Percentiles rank a stretch among this genome's conserved stretches.
Conservation (phyloP, 176 grass and related monocot species). For the sorghum (Sorghum bicolor) region Sorghum_bicolor_NCBIv3 NC_012874.2:1191001-1191500, state of each 20-base stretch:
- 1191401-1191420: conserved; percentile 99
- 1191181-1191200: not conserved
- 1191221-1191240: not conserved
- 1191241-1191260: not conserved
- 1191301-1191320: conserved; percentile 9
- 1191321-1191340: not conserved
- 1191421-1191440: conserved; percentile 83
- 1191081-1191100: conserved; percentile 67
- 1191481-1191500: conserved; percentile 87
- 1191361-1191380: conserved; percentile 2
- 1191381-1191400: conserved; percentile 18
- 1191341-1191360: not conserved
- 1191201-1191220: not conserved
- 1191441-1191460: conserved; percentile 75
- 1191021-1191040: conserved; percentile 39
- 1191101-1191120: conserved; percentile 89
- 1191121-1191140: conserved; percentile 43
- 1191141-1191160: conserved; percentile 51
- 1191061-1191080: conserved; percentile 70
- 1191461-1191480: conserved; percentile 97
- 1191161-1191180: conserved; percentile 1
- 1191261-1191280: not conserved
- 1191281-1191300: not conserved
- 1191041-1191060: conserved; percentile 93
- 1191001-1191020: not conserved